Evolutionary conservation across 805 yeast species (phyloP).

Genomic region (Starmerella roubikii): DNA sequence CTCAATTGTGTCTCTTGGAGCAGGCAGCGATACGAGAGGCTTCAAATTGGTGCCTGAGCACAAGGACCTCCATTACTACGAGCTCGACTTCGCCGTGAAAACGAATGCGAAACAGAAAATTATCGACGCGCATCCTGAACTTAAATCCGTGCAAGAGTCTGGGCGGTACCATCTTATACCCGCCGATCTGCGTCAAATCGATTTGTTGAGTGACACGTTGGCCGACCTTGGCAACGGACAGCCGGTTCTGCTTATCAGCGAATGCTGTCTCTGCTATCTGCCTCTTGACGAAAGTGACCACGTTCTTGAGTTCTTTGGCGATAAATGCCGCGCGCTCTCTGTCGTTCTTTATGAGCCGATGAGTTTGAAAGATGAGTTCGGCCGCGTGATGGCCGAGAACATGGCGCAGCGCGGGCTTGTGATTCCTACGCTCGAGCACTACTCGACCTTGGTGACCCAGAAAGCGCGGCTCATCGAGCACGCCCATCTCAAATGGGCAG

Average conservation of each 20-base stretch:
- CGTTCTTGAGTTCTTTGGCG: constrained; percentile 34
- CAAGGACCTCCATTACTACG: constrained; percentile 34
- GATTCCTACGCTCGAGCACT: constrained; percentile 42
- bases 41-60: constrained; percentile 32
- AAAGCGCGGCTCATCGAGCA: constrained; percentile 26
- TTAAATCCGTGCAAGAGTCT: constrained; percentile 20
- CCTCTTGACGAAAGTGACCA: constrained; percentile 35
- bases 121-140: constrained; percentile 27
- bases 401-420: constrained; percentile 47
- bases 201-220: constrained; percentile 16
- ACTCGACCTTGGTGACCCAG: constrained; percentile 35
- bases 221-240: constrained; percentile 2
- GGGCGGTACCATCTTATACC: constrained; percentile 40
- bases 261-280: constrained; percentile 65
- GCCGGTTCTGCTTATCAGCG: constrained; percentile 56
- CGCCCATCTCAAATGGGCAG: constrained; percentile 21
- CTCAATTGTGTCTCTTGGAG: constrained; percentile 58
- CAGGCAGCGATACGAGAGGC: constrained; percentile 66
- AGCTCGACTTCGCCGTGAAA: constrained; percentile 50
- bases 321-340: constrained; percentile 22
- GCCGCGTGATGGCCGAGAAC: constrained; percentile 53
- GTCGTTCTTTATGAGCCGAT: constrained; percentile 58
- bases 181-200: constrained; percentile 37
- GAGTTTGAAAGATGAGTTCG: constrained; percentile 47
- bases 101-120: constrained; percentile 38